Conservation (phyloP, 2,329 filamentous ascomycete genomes). For the Trichoderma brevicompactum region DNA sequence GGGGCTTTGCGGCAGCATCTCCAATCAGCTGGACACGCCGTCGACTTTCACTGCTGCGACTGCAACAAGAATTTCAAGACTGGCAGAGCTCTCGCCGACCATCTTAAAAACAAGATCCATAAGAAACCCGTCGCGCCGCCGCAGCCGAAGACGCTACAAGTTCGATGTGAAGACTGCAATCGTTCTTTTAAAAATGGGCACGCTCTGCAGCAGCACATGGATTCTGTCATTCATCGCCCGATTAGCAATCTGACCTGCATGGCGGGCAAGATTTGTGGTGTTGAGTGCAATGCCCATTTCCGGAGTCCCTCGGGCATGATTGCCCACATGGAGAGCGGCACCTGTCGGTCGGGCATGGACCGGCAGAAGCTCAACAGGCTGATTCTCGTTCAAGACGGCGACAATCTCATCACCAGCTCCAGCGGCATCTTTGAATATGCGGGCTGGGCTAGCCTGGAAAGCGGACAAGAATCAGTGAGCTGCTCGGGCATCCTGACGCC, state of each 20-base stretch:
- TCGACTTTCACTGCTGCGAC: constrained; percentile 27
- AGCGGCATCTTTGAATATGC: constrained; percentile 3
- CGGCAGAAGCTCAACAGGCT: constrained; percentile 20
- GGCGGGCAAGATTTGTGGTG: constrained; percentile 9
- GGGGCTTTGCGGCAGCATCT: background rate
- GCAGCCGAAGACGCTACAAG: background rate
- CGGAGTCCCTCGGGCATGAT: constrained; percentile 29
- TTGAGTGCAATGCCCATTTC: constrained; percentile 26
- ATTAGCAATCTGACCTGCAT: constrained; percentile 27
- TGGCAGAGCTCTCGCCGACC: background rate
- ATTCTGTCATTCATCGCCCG: constrained; percentile 26
- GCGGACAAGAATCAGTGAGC: background rate
- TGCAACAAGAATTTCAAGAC: constrained; percentile 16
- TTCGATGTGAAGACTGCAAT: constrained; percentile 10
- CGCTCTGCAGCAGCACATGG: constrained; percentile 18
- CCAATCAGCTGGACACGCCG: background rate
- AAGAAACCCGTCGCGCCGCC: background rate
- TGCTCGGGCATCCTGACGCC: constrained; percentile 7
- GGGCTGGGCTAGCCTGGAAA: background rate
- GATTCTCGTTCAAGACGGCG: constrained; percentile 26
- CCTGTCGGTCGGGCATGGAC: constrained; percentile 30
- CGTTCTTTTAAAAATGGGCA: background rate
- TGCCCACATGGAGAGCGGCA: constrained; percentile 31
- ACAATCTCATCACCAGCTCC: constrained; percentile 20
- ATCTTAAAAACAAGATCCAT: constrained; percentile 7